Percentiles rank a stretch among this genome's conserved stretches.
phyloP scores from a whole-genome alignment of 73 alveolate species.

The Uronychia setigera region DNA sequence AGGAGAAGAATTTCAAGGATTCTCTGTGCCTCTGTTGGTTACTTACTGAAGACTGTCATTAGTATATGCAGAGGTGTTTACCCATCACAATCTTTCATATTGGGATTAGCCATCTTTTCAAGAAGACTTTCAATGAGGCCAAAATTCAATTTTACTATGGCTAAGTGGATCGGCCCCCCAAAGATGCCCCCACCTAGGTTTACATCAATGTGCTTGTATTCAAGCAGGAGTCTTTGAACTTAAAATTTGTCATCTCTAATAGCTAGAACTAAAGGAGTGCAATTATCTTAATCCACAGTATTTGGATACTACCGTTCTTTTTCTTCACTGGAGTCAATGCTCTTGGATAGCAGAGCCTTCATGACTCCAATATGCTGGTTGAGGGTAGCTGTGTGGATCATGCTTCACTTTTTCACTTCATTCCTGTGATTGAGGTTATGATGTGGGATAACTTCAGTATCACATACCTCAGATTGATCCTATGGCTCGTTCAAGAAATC shows the following conservation, averaged over 20 bases:
- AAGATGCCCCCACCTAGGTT: slow-evolving; percentile 65
- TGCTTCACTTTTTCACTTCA: no score
- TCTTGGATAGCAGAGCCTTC: slow-evolving; percentile 26
- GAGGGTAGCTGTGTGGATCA: slow-evolving; percentile 59
- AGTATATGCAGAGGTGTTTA: slow-evolving; percentile 57
- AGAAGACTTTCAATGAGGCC: slow-evolving; percentile 21
- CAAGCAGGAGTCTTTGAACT: slow-evolving; percentile 40
- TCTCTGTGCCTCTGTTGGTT: slow-evolving; percentile 21
- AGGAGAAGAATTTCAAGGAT: slow-evolving; percentile 73
- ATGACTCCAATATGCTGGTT: slow-evolving; percentile 62
- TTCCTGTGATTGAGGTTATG: no score
- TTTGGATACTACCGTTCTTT: no score
- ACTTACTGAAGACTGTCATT: slow-evolving; percentile 34
- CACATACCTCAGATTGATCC: no score
- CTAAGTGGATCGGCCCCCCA: slow-evolving; percentile 61
- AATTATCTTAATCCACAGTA: slow-evolving; percentile 46
- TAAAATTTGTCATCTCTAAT: slow-evolving; percentile 56
- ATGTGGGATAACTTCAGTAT: no score
- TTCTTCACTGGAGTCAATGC: slow-evolving; percentile 37
- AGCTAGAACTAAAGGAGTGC: slow-evolving; percentile 63
- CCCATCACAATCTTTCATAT: slow-evolving; percentile 50
- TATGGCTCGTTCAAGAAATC: no score
- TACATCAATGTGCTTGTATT: slow-evolving; percentile 42
- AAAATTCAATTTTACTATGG: slow-evolving; percentile 36
- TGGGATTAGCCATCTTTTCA: slow-evolving; percentile 30